Base-by-base conservation (phyloP, 495 filamentous ascomycete genomes). In the Penicillium crystallinum region DNA sequence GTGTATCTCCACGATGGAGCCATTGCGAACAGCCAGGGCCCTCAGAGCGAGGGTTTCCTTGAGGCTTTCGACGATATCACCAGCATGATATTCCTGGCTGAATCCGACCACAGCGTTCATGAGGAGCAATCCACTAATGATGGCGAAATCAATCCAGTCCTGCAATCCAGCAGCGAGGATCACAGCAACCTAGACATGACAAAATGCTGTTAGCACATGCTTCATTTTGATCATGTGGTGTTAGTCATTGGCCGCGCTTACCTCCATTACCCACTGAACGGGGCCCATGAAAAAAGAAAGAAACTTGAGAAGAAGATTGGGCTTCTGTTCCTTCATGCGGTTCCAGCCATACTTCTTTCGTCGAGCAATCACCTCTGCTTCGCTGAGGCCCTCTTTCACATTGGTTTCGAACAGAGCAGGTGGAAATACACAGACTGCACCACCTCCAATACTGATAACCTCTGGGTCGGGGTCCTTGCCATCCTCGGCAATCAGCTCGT, bases 251-350 rank as follows among this genome's bases (percentile, higher is more conserved):
- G 27, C 22, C 21, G 12, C 23, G 51, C 64, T 42, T 74, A 88
- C 86, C 81, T 92, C 88, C 90, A 96, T 96, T 65, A 95, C 90
- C 71, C 90, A 91, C 66, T 95, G 90, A 61, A 96, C 91, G 29
- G 90, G 90, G 55, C 90, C 90, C 57, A 91, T 77, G 73, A 96
- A 95, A 75, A 86, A 93, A 52, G 74, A 75, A 19, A 95, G 66
- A 65, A 96, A 95, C 72, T 93, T 90, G 56, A 91, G 76, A 43
- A 91, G 66, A n/a, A 89, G 64, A 58, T 89, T 92, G 64, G 86
- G 82, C 71, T 90, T 93, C 72, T 92, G 87, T 69, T 92, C 87
- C 70, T 88, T 90, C 85, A 96, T 86, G 66, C 87, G 81, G 62
- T 96, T 96, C 63, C 87, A 75, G 69, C 90, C 90, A 70, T 86